A percentile compares a stretch with the other conserved stretches of the same genome.
These are phyloP conservation scores for Candida sp. DNA, from an alignment of 1,139 yeast genomes.

Conservation along the genomic window DNA sequence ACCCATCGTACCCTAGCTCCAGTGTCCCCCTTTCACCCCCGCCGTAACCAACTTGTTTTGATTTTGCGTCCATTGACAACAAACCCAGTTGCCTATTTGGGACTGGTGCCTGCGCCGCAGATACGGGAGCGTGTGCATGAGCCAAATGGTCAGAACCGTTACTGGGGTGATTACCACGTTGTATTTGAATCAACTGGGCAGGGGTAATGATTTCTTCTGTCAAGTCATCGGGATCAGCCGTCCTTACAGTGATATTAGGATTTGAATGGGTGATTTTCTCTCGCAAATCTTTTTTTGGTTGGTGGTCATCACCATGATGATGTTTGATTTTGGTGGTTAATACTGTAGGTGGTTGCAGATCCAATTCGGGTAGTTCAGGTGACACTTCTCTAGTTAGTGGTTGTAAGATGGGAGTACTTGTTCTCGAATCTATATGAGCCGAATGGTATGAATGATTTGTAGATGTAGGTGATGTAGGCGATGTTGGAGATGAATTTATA, in stretches of 20 bases:
- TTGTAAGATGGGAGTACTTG: neutral
- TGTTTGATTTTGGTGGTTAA: neutral
- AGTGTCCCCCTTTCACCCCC: neutral
- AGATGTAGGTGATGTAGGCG: neutral
- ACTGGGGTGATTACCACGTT: conserved; percentile 5
- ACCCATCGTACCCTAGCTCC: conserved; percentile 17
- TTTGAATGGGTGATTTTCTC: neutral
- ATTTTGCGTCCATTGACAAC: neutral
- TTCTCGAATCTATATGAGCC: neutral
- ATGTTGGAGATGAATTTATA: neutral
- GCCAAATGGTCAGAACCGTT: neutral
- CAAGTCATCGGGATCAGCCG: conserved; percentile 27
- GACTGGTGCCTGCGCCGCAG: conserved; percentile 5
- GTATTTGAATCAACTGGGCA: conserved; percentile 30
- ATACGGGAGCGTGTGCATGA: conserved; percentile 7
- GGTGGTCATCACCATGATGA: neutral
- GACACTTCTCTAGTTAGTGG: neutral
- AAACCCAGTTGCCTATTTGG: conserved; percentile 4
- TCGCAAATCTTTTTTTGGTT: neutral
- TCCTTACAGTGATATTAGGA: neutral
- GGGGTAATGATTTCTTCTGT: conserved; percentile 31
- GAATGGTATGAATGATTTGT: neutral
- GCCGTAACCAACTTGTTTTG: conserved; percentile 1
- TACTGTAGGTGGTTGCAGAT: neutral
- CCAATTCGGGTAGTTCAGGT: neutral